These are phyloP conservation scores for Niebla homalea DNA, from an alignment of 495 filamentous ascomycete genomes.

Conservation along the genomic window DNA sequence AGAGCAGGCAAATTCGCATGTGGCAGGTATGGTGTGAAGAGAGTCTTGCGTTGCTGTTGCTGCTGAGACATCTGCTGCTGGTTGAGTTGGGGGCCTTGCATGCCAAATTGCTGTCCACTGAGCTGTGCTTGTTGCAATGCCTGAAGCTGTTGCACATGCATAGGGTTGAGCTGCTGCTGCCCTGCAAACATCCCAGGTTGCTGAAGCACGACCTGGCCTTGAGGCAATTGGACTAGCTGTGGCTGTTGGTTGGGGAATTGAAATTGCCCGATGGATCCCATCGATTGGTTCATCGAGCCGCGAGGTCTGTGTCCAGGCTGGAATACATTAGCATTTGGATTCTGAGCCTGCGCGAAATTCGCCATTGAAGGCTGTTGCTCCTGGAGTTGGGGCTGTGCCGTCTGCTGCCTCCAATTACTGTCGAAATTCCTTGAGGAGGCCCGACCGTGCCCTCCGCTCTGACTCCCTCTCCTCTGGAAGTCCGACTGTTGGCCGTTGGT, in stretches of 20 bases:
- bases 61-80: conserved; percentile 44
- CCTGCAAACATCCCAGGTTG: conserved; percentile 62
- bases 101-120: conserved; percentile 57
- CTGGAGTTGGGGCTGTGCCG: conserved; percentile 39
- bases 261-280: conserved; percentile 74
- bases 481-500: conserved; percentile 39
- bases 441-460: conserved; percentile 57
- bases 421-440: conserved; percentile 88
- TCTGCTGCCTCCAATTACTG: conserved; percentile 90
- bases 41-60: conserved; percentile 88
- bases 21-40: conserved; percentile 95
- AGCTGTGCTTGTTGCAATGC: conserved; percentile 78
- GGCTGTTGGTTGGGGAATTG: conserved; percentile 76
- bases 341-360: conserved; percentile 52
- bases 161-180: conserved; percentile 69
- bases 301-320: conserved; percentile 85
- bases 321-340: conserved; percentile 47
- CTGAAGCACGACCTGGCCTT: conserved; percentile 66
- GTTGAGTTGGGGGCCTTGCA: conserved; percentile 67
- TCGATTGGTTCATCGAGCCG: conserved; percentile 73
- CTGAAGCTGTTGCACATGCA: conserved; percentile 85
- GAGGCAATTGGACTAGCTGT: conserved; percentile 74
- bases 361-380: conserved; percentile 40
- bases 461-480: conserved; percentile 57
- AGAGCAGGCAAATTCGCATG: conserved; percentile 89